Evolutionary conservation across 148 eudicot genomes (phyloP), one percentile per base, ranked within the genome.

Genomic region (Agrostemma githago): DNA sequence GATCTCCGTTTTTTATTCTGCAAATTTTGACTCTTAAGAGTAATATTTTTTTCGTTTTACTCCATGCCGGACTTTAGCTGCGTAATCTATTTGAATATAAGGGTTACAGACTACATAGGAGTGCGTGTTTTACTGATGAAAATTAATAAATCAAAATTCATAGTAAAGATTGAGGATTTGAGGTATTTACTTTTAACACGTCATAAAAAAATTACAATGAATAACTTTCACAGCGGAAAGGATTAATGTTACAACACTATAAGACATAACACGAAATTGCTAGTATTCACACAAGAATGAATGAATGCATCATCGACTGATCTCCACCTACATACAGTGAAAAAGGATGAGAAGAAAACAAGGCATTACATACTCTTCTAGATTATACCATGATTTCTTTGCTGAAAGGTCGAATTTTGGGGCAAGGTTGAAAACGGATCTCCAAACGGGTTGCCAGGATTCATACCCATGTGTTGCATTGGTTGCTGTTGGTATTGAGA

Each of bases 391-490:
- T 86, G 87, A 73, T 91, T 86, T 26, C 87, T 89, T 1, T 83
- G 84, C 26, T 80, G 86, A 37, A 86, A 79, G 72, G 41, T 74
- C 19, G 87, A 15, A 70, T 66, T 83, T 70, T 79, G 91, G 1
- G 85, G 81, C 65, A 79, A 73, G 69, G 58, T 70, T 11, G 73
- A 40, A 72, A 86, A 91, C 0, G 91, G 91, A 58, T 94, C 97
- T 21, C 95, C 97, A 57, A 91, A 94, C 0, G 98, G 95, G 73
- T 94, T 94, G 42, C 72, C 10, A 43, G 75, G 51, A 40, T 61
- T 70, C 70, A 67, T 68, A 48, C 80, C 76, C 59, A 61, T 77
- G 51, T 70, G 53, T 72, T 78, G 80, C 6, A 34, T 11, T 26
- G 59, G 77, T 76, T 72, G 78, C 60, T 85, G 88, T 20, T 83